Conservation (phyloP, 2,329 filamentous ascomycete species). For the Diaporthe humulicola region DNA sequence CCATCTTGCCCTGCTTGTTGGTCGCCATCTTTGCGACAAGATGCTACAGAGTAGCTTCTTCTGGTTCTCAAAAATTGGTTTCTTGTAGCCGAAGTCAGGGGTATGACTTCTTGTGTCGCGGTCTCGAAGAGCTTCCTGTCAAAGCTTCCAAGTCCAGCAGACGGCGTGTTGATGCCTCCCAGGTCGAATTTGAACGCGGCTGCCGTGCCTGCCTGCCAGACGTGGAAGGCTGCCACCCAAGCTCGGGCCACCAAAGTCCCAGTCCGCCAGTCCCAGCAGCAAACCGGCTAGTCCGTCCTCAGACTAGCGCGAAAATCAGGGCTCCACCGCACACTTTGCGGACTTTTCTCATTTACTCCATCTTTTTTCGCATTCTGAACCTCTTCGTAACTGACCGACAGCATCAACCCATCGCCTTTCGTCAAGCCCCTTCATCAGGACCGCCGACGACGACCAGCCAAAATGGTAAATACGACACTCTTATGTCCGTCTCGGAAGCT, state of each 20-base stretch:
- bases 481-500: neutral
- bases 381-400: constrained; percentile 34
- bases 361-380: constrained; percentile 28
- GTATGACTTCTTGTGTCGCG: constrained; percentile 54
- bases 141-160: constrained; percentile 61
- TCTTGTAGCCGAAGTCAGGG: constrained; percentile 51
- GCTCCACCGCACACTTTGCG: constrained; percentile 39
- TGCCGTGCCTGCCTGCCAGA: constrained; percentile 27
- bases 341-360: constrained; percentile 31
- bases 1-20: constrained; percentile 99
- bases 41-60: constrained; percentile 59
- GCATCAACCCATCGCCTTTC: constrained; percentile 36
- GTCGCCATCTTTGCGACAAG: constrained; percentile 69
- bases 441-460: constrained; percentile 43
- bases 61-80: constrained; percentile 60
- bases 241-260: constrained; percentile 43
- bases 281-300: constrained; percentile 38
- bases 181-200: constrained; percentile 42
- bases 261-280: constrained; percentile 20
- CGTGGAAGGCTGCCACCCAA: constrained; percentile 35
- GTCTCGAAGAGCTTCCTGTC: constrained; percentile 49
- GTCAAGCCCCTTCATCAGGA: constrained; percentile 38
- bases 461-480: constrained; percentile 52
- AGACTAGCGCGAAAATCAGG: constrained; percentile 39
- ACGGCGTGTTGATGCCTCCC: constrained; percentile 42